These are phyloP conservation scores for Inga laurina DNA, from an alignment of 306 rosid species.

Conservation along the genomic window DNA sequence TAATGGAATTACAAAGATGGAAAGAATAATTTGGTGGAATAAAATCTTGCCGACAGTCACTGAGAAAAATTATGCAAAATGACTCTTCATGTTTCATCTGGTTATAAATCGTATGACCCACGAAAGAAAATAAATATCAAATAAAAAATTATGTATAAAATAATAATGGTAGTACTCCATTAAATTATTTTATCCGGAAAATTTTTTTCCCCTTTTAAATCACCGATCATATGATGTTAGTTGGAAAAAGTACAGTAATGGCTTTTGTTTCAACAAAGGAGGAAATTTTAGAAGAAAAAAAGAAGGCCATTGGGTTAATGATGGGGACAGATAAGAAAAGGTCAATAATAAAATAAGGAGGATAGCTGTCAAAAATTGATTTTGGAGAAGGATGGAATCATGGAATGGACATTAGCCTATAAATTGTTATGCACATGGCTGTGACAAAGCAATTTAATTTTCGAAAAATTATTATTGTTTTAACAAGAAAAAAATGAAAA, in stretches of 20 bases:
- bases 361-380: slow-evolving; percentile 3
- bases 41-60: not conserved
- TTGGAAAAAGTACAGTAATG: not conserved
- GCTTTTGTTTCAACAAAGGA: slow-evolving; percentile 17
- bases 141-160: not conserved
- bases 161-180: not conserved
- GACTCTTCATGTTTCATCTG: not conserved
- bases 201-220: not conserved
- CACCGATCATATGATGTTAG: not conserved
- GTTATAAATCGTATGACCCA: not conserved
- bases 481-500: slow-evolving; percentile 25
- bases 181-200: not conserved
- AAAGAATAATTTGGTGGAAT: not conserved
- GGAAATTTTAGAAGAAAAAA: not conserved
- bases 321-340: not conserved
- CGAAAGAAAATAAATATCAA: not conserved
- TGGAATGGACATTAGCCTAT: not conserved
- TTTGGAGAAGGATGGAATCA: not conserved
- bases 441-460: not conserved
- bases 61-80: not conserved
- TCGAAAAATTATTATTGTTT: not conserved
- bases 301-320: not conserved
- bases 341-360: not conserved
- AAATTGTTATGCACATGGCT: slow-evolving; percentile 11
- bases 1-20: not conserved